phyloP scores from a whole-genome alignment of 306 rosid species.

The Carpinus fangiana region DNA sequence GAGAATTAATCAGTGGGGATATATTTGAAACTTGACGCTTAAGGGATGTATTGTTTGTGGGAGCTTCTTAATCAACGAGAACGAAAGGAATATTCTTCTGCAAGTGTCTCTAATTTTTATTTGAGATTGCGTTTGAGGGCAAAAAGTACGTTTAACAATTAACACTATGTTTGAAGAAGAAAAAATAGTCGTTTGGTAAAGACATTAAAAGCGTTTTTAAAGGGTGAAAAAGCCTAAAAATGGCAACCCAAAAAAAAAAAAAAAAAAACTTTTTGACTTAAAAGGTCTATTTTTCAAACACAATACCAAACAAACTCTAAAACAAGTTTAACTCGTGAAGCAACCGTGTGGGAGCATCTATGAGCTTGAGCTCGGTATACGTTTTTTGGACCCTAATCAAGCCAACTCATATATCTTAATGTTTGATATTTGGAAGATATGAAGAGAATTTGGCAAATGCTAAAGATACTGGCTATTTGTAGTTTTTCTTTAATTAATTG shows the following conservation, averaged over 20 bases:
- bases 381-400: background rate
- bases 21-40: background rate
- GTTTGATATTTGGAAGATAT: background rate
- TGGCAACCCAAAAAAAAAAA: no score
- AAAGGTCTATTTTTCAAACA: no score
- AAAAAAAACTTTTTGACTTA: no score
- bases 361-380: background rate
- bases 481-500: background rate
- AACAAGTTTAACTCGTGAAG: background rate
- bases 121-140: no score
- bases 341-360: background rate
- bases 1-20: background rate
- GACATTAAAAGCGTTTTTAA: no score
- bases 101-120: background rate
- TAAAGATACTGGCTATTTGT: background rate
- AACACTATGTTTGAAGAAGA: no score
- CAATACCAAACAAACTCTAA: no score
- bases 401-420: background rate
- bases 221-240: no score
- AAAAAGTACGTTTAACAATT: no score
- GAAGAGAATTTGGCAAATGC: no score
- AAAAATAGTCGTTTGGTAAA: no score
- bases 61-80: background rate
- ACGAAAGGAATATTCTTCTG: background rate
- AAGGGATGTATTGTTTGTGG: background rate